Conservation (phyloP, 768 basidiomycete species). For the Lepiota brunneoincarnata region DNA sequence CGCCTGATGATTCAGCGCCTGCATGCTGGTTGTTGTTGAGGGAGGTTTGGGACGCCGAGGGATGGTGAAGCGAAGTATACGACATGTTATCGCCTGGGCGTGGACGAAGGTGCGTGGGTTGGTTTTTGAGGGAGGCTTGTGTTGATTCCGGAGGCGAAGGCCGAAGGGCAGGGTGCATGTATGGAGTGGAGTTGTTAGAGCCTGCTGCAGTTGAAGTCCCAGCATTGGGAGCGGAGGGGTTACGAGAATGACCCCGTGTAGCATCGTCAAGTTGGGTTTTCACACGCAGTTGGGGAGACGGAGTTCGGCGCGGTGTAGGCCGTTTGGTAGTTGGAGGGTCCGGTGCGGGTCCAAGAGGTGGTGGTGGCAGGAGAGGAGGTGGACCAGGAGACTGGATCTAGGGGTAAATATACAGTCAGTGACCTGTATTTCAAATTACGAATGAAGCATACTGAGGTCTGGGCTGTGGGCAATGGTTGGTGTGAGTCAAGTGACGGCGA, state of each 20-base stretch:
- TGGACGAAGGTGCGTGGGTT: not conserved
- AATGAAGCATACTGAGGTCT: not conserved
- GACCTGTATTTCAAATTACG: not conserved
- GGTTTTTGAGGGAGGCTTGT: not conserved
- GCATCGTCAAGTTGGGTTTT: not conserved
- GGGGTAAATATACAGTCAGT: not conserved
- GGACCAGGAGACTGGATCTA: slow-evolving; percentile 4
- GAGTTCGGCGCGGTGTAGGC: slow-evolving; percentile 2
- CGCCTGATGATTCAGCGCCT: too few relatives aligned
- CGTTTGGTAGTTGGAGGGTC: not conserved
- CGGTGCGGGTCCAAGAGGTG: slow-evolving; percentile 7
- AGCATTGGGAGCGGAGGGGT: not conserved
- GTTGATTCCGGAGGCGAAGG: not conserved
- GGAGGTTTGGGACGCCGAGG: not conserved
- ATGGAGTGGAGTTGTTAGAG: not conserved
- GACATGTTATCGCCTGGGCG: not conserved
- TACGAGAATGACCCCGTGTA: not conserved
- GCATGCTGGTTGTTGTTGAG: not conserved
- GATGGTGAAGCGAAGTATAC: not conserved
- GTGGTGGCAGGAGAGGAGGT: slow-evolving; percentile 9
- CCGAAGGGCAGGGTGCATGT: not conserved
- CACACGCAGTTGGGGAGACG: slow-evolving; percentile 1
- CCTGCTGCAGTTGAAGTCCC: not conserved
- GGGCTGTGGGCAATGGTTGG: not conserved
- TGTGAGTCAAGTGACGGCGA: slow-evolving; percentile 1